Conservation (phyloP, 108 stramenopile species). For the Pseudonitzschia pungens region DNA sequence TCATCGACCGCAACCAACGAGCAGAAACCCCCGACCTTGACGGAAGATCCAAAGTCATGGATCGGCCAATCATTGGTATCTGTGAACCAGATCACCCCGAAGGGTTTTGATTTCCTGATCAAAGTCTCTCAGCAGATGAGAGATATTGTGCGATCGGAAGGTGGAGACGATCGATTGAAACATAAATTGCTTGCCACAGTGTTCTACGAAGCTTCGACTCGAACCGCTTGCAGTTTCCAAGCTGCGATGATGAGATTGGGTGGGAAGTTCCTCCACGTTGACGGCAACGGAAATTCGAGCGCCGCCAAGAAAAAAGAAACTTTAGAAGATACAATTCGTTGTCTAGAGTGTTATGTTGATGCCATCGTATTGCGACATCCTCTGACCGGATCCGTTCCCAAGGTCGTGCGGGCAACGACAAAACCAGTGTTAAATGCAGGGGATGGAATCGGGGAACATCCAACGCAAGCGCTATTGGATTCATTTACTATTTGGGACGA, state of each 20-base stretch:
- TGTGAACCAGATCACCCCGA: conserved; percentile 62
- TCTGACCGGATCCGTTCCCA: conserved; percentile 61
- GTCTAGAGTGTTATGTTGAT: conserved; percentile 91
- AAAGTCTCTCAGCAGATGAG: conserved; percentile 50
- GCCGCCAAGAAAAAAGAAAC: conserved; percentile 95
- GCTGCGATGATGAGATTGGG: conserved; percentile 94
- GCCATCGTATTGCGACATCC: conserved; percentile 88
- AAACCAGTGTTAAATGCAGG: conserved; percentile 95
- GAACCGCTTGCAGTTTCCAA: conserved; percentile 94
- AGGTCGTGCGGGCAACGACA: conserved; percentile 26
- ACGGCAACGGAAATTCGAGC: conserved; percentile 66
- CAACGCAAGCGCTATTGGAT: conserved; percentile 98
- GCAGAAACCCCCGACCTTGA: conserved; percentile 37
- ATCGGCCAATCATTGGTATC: conserved; percentile 46
- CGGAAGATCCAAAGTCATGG: conserved; percentile 52
- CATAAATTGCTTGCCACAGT: conserved; percentile 8
- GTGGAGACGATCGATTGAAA: conserved; percentile 45
- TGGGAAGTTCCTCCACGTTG: conserved; percentile 83
- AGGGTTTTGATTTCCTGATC: conserved; percentile 51
- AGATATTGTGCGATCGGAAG: conserved; percentile 44
- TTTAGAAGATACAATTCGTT: conserved; percentile 89
- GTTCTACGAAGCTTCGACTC: conserved; percentile 96
- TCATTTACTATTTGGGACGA: conserved; percentile 68
- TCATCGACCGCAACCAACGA: not conserved
- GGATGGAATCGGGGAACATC: conserved; percentile 97